phyloP scores from a whole-genome alignment of 2,329 filamentous ascomycete species.

The Microcyclospora tardicrescens region DNA sequence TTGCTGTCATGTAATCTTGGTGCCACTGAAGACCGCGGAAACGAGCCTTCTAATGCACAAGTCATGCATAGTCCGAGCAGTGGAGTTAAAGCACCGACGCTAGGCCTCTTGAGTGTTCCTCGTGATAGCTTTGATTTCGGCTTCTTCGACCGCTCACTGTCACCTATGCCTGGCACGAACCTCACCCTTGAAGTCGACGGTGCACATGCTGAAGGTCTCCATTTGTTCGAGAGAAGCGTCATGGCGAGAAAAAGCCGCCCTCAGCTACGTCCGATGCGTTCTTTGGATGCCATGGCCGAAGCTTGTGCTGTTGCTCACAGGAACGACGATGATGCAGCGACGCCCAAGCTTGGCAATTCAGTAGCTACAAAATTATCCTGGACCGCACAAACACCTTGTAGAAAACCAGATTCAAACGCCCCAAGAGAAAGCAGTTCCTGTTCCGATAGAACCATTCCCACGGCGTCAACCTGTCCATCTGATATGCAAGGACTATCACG shows the following conservation, averaged over 20 bases:
- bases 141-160: slow-evolving; percentile 4
- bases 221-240: slow-evolving; percentile 12
- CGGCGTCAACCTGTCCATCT: slow-evolving; percentile 1
- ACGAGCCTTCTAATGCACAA: too few relatives aligned
- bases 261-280: slow-evolving; percentile 13
- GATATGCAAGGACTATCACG: slow-evolving; percentile 9
- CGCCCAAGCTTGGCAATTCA: neutral
- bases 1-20: too few relatives aligned
- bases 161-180: slow-evolving; percentile 12
- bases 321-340: slow-evolving; percentile 1
- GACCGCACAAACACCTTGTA: too few relatives aligned
- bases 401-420: too few relatives aligned
- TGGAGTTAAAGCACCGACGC: neutral
- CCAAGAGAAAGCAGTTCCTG: neutral
- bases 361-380: neutral
- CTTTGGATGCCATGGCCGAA: slow-evolving; percentile 16
- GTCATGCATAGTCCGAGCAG: too few relatives aligned
- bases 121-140: slow-evolving; percentile 6
- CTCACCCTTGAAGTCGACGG: slow-evolving; percentile 12
- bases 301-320: slow-evolving; percentile 4
- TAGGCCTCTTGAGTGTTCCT: neutral
- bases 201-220: too few relatives aligned
- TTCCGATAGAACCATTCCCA: neutral
- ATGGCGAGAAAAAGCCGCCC: slow-evolving; percentile 9
- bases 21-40: too few relatives aligned